A percentile compares a stretch with the other conserved stretches of the same genome.
These are phyloP conservation scores for Fusarium xyrophilum DNA, from an alignment of 2,329 filamentous ascomycete species.

Conservation along the genomic window DNA sequence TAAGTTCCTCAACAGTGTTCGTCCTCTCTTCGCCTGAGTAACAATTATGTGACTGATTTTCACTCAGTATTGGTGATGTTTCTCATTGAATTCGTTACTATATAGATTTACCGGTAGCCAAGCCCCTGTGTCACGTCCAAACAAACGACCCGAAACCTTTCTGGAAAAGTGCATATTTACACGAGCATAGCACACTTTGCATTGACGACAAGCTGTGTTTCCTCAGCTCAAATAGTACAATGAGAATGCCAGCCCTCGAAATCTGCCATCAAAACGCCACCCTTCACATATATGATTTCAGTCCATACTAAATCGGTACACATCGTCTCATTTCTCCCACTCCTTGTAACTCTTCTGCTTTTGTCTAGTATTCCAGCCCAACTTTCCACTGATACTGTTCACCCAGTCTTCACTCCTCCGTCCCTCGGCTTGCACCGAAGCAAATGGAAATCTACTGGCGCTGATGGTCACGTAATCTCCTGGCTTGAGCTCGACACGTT, in stretches of 20 bases:
- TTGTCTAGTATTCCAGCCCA: slow-evolving; percentile 83
- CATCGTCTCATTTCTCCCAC: slow-evolving; percentile 50
- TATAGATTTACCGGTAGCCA: background rate
- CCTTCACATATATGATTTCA: background rate
- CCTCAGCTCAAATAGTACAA: background rate
- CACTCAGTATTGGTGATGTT: background rate
- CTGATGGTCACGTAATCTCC: slow-evolving; percentile 88
- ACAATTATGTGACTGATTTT: background rate
- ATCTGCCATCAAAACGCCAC: slow-evolving; percentile 5
- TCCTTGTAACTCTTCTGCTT: slow-evolving; percentile 70
- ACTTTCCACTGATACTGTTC: slow-evolving; percentile 77
- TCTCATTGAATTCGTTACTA: background rate
- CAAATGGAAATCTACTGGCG: slow-evolving; percentile 81
- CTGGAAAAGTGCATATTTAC: background rate
- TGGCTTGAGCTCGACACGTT: slow-evolving; percentile 78
- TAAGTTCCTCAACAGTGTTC: background rate
- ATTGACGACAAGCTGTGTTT: background rate
- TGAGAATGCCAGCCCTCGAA: background rate
- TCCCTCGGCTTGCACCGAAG: slow-evolving; percentile 74
- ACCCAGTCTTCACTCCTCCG: slow-evolving; percentile 79
- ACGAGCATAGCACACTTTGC: background rate
- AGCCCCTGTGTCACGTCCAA: background rate
- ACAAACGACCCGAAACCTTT: background rate
- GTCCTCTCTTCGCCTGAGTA: background rate
- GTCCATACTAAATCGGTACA: background rate